phyloP scores from a whole-genome alignment of 768 basidiomycete species.

The Boletus edulis region DNA sequence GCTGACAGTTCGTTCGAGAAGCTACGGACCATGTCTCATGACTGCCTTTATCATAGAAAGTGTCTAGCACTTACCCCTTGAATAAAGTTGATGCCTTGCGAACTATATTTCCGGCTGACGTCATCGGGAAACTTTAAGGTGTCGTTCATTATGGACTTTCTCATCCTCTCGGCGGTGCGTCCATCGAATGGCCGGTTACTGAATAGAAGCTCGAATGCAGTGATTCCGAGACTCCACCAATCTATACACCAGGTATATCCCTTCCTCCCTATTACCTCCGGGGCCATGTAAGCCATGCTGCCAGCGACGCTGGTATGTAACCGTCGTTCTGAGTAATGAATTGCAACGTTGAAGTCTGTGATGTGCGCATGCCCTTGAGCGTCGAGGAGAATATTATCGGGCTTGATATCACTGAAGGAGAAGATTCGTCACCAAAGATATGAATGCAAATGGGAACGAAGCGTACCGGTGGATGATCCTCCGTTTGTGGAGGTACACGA shows the following conservation, averaged over 20 bases:
- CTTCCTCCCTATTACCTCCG: constrained; percentile 87
- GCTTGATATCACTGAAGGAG: constrained; percentile 80
- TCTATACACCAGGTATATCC: constrained; percentile 94
- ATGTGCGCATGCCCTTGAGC: constrained; percentile 93
- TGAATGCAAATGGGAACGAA: not conserved
- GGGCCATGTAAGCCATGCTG: constrained; percentile 99
- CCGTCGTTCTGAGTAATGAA: constrained; percentile 90
- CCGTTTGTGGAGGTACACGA: constrained; percentile 88
- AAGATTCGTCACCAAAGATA: constrained; percentile 7
- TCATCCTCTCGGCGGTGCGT: constrained; percentile 85
- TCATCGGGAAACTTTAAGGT: constrained; percentile 75
- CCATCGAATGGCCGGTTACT: constrained; percentile 86
- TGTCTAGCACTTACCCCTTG: constrained; percentile 51
- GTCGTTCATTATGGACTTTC: constrained; percentile 80
- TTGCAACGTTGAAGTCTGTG: constrained; percentile 99
- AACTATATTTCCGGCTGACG: constrained; percentile 56
- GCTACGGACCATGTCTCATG: constrained; percentile 41
- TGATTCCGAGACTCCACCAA: constrained; percentile 95
- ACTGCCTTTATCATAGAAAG: constrained; percentile 1
- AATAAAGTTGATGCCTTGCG: constrained; percentile 64
- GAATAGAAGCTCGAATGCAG: constrained; percentile 88
- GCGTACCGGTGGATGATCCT: constrained; percentile 92
- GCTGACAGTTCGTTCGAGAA: constrained; percentile 79
- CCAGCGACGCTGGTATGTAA: constrained; percentile 93
- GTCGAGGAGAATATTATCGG: constrained; percentile 95